Base-by-base conservation (phyloP, 1,139 yeast genomes). In the Hyphopichia khmerensis region DNA sequence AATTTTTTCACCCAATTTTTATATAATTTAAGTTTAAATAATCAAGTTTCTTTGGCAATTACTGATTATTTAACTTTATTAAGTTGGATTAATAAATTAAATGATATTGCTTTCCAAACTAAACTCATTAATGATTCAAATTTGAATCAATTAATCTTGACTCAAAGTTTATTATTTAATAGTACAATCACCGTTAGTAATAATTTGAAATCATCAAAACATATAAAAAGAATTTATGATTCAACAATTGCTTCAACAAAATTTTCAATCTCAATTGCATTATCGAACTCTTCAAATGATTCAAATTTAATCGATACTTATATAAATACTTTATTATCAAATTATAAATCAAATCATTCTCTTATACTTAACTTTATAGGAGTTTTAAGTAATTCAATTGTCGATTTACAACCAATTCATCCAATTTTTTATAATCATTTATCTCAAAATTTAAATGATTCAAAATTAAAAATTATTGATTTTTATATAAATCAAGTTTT, bases 41-140 rank as follows among this genome's bases (percentile, higher is more conserved):
- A 63, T 40, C 44, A 52, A 16, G 5, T 26, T 26, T 60, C 67
- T 11, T 60, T 72, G 44, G 85, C 91, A 2, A 57, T 73, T 4
- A 65, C 80, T 5, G 87, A 80, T 56, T 64, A 79, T 45, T 64
- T 80, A 55, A 72, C 84, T 3, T 64, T 84, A 15, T 65, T 84
- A 37, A 69, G 71, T 27, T 85, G 91, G 90, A 61, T 69, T 38
- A 75, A 72, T 50, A 48, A 51, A 21, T 59, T 66, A 46, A 51
- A 54, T 17, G 56, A 70, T 18, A 45, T 69, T 26, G 55, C 59
- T 8, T 42, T 46, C 38, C 31, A 44, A 24, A 21, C 21, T 16
- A 26, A 24, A 9, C 16, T 38, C 10, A 3, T 32, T 15, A 39
- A 40, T 10, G 19, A 16, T 32, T 6, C 11, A 32, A 16, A 7